Evolutionary conservation across 1,284 basidiomycete genomes (phyloP).

Genomic region (Ustilago sp.): DNA sequence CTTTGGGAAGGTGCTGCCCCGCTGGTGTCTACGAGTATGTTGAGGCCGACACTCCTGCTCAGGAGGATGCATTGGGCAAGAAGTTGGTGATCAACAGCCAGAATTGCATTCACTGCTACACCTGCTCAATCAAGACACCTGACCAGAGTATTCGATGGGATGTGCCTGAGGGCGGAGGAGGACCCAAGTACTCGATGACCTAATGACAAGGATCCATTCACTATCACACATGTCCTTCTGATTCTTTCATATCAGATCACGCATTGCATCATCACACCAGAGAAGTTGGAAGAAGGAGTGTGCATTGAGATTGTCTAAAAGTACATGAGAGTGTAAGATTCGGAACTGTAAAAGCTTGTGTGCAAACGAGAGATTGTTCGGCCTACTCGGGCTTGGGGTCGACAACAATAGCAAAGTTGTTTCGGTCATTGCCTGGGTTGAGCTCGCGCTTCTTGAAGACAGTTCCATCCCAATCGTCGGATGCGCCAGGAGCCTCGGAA

Average conservation of each 20-base stretch:
- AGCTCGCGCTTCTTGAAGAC: slow-evolving; percentile 68
- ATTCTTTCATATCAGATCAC: background rate
- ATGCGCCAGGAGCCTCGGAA: slow-evolving; percentile 21
- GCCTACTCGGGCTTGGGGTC: slow-evolving; percentile 33
- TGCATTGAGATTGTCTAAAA: slow-evolving; percentile 8
- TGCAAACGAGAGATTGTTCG: background rate
- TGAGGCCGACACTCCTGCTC: slow-evolving; percentile 74
- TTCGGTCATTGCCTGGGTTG: slow-evolving; percentile 64
- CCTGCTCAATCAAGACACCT: slow-evolving; percentile 67
- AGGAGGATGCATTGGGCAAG: slow-evolving; percentile 77
- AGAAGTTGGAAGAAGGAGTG: background rate
- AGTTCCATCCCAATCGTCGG: slow-evolving; percentile 63
- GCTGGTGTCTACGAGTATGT: slow-evolving; percentile 98
- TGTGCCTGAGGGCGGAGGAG: slow-evolving; percentile 67
- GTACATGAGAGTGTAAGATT: slow-evolving; percentile 4
- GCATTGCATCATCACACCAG: slow-evolving; percentile 13
- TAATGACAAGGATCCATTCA: slow-evolving; percentile 16
- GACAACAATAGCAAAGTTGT: slow-evolving; percentile 69
- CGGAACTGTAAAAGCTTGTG: slow-evolving; percentile 3
- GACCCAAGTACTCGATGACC: slow-evolving; percentile 67
- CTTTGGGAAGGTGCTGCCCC: slow-evolving; percentile 90
- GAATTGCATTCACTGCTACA: slow-evolving; percentile 70
- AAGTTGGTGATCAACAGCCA: slow-evolving; percentile 97
- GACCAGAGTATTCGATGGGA: slow-evolving; percentile 67
- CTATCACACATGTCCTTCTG: background rate